Evolutionary conservation across 2,329 filamentous ascomycete species (phyloP), one percentile per base, ranked within the genome.

Genomic region (Amphichorda felina): DNA sequence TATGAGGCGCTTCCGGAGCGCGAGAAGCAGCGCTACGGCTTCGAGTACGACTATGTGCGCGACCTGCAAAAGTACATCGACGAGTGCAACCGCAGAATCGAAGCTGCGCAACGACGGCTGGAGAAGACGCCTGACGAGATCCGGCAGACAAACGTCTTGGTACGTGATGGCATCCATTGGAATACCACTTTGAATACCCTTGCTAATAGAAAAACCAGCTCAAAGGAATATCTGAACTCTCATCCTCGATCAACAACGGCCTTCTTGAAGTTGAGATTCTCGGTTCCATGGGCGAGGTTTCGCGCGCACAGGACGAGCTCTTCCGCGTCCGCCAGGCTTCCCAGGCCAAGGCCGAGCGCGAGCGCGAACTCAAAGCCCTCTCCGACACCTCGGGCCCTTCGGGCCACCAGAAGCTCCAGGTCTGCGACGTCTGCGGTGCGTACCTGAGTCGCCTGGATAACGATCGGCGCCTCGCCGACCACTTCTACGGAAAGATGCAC

Each of bases 401-500:
- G 0, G 91, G 91, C 14, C 91, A 98, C 59, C 91, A 98, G 65
- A 98, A 98, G 58, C 68, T 98, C 28, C 91, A 98, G 57, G 91
- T 98, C 32, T 98, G 91, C 68, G 91, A 98, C 59, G 91, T 96
- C 1, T 98, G 91, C 57, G 91, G 91, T 42, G 91, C 91, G 5
- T 98, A 96, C 56, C 71, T 98, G 26, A 87, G 79, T 42, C 68
- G 91, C 16, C 71, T 98, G 22, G 91, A 98, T 55, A 98, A 98
- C 53, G 91, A 98, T 56, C 75, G 91, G 25, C 73, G 91, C 21
- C 59, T 98, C 52, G 91, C 91, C 15, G 91, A 98, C 55, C 91
- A 98, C 57, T 98, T 98, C 55, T 96, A 95, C 59, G 91, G 91
- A 16, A 98, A 98, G 68, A 98, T 98, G 91, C 91, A 98, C 54